Evolutionary conservation across 2,329 filamentous ascomycete genomes (phyloP).

Genomic region (Fusarium hainanense): DNA sequence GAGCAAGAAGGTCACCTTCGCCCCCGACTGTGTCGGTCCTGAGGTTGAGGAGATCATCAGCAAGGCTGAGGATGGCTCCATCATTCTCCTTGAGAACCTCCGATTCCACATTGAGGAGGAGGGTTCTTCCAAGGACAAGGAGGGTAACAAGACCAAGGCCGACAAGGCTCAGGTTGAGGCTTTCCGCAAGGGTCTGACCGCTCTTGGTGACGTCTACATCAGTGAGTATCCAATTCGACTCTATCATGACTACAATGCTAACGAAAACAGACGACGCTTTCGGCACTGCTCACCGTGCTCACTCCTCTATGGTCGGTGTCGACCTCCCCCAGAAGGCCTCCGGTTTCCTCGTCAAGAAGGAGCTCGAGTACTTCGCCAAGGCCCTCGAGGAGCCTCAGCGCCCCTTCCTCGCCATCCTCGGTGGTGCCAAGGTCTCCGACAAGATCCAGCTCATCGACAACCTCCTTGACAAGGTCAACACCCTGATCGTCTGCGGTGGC

Average conservation of each 20-base stretch:
- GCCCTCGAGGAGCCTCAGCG: slow-evolving; percentile 92
- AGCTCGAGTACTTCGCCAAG: slow-evolving; percentile 99
- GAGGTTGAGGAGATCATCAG: slow-evolving; percentile 92
- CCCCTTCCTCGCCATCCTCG: slow-evolving; percentile 98
- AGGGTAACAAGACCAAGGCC: slow-evolving; percentile 98
- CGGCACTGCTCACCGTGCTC: slow-evolving; percentile 96
- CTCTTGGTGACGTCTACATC: slow-evolving; percentile 94
- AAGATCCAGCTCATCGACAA: slow-evolving; percentile 99
- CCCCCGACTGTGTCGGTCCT: slow-evolving; percentile 88
- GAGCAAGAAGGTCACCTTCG: slow-evolving; percentile 85
- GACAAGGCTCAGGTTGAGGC: slow-evolving; percentile 91
- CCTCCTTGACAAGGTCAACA: slow-evolving; percentile 97
- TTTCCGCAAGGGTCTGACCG: slow-evolving; percentile 95
- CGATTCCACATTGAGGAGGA: slow-evolving; percentile 99
- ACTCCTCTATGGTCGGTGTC: slow-evolving; percentile 99
- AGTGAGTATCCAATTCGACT: slow-evolving; percentile 68
- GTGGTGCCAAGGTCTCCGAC: slow-evolving; percentile 97
- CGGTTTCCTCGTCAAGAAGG: slow-evolving; percentile 99
- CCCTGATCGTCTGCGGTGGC: slow-evolving; percentile 92
- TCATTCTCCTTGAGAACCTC: slow-evolving; percentile 96
- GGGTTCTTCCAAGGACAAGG: slow-evolving; percentile 91
- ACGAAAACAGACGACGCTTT: slow-evolving; percentile 85
- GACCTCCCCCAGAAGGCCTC: slow-evolving; percentile 96
- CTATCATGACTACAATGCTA: slow-evolving; percentile 22
- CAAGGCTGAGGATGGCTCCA: slow-evolving; percentile 81